These are phyloP conservation scores for Asterochloris sp. DNA, from an alignment of 139 green algal genomes.

Conservation along the genomic window DNA sequence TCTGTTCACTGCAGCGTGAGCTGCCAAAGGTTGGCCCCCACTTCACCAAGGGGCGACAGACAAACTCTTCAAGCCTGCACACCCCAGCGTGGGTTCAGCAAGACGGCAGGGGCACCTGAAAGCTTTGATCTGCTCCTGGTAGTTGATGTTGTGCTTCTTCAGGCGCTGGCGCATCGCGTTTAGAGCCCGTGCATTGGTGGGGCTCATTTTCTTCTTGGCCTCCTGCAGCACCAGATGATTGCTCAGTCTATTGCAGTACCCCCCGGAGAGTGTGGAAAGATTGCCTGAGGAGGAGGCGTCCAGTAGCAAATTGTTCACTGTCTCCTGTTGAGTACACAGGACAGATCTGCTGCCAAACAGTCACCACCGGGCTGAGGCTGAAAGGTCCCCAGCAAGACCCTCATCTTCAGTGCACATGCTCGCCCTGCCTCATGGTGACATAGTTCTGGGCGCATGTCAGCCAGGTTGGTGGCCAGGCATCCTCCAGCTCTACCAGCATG, in stretches of 20 bases:
- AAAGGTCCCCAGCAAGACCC: no score
- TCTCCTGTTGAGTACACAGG: background rate
- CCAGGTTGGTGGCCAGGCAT: no score
- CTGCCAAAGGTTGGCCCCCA: background rate
- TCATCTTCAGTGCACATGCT: no score
- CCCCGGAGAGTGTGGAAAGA: no score
- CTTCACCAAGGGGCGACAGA: background rate
- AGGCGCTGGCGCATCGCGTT: constrained; percentile 97
- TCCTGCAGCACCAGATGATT: constrained; percentile 58
- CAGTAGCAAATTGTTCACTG: background rate
- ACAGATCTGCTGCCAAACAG: background rate
- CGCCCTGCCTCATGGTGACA: no score
- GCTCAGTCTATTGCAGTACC: constrained; percentile 40
- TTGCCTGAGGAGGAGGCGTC: constrained; percentile 42
- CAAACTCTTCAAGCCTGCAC: no score
- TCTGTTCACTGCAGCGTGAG: no score
- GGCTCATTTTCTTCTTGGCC: constrained; percentile 91
- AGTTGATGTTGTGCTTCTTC: constrained; percentile 87
- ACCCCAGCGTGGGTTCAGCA: no score
- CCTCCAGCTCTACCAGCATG: background rate
- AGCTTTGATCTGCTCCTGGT: constrained; percentile 52
- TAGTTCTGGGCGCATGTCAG: no score
- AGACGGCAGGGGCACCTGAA: constrained; percentile 32
- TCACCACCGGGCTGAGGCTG: no score
- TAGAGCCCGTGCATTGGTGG: constrained; percentile 92